Evolutionary conservation across 2,329 filamentous ascomycete species (phyloP).

Genomic region (Ceratocystis albifundus): DNA sequence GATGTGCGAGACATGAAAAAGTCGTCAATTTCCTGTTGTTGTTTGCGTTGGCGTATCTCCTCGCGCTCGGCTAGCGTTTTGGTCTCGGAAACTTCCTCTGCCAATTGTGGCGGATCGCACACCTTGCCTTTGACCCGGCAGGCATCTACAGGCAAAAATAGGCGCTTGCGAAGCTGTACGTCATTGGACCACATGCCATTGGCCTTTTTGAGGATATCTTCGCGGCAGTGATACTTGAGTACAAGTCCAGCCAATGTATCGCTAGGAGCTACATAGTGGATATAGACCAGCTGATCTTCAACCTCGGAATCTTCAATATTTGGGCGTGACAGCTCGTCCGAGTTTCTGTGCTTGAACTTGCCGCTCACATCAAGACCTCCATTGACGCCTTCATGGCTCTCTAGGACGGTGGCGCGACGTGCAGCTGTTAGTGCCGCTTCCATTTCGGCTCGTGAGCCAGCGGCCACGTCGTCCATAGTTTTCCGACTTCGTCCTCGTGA

Average conservation of each 20-base stretch:
- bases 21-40: slow-evolving; percentile 20
- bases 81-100: neutral
- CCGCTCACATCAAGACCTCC: slow-evolving; percentile 45
- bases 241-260: slow-evolving; percentile 89
- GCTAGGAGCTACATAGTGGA: slow-evolving; percentile 69
- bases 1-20: slow-evolving; percentile 17
- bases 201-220: slow-evolving; percentile 69
- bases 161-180: slow-evolving; percentile 68
- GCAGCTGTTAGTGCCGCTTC: slow-evolving; percentile 45
- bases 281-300: slow-evolving; percentile 72
- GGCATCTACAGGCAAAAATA: slow-evolving; percentile 79
- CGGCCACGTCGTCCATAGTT: slow-evolving; percentile 39
- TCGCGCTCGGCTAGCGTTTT: slow-evolving; percentile 14
- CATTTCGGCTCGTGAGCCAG: slow-evolving; percentile 43
- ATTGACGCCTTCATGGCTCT: slow-evolving; percentile 50
- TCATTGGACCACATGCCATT: slow-evolving; percentile 95
- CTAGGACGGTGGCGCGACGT: slow-evolving; percentile 47
- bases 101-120: slow-evolving; percentile 42
- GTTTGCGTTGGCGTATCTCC: slow-evolving; percentile 14
- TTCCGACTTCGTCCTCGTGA: slow-evolving; percentile 12
- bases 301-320: slow-evolving; percentile 43
- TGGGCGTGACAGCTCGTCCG: slow-evolving; percentile 44
- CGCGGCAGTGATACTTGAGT: slow-evolving; percentile 77
- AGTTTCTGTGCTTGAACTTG: slow-evolving; percentile 52
- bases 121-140: slow-evolving; percentile 71